Conservation (phyloP, 208 protist genomes). For the Crithidia bombi region DNA sequence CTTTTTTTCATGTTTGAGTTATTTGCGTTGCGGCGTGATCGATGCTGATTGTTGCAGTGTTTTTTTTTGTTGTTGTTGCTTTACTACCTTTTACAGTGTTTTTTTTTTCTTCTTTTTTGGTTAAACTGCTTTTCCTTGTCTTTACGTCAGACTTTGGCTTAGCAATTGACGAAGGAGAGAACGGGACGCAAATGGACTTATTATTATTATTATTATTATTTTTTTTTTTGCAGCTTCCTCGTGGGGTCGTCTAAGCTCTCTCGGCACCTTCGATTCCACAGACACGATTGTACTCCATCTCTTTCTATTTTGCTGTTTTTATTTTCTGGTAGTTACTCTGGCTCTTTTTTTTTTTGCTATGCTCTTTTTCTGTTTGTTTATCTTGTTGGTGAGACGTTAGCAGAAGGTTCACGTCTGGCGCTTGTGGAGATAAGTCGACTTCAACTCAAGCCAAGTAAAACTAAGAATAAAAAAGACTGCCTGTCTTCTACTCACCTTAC, state of each 20-base stretch:
- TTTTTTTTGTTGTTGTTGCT: conserved; percentile 6
- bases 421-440: conserved; percentile 11
- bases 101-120: conserved; percentile 14
- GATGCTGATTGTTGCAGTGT: no score
- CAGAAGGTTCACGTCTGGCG: neutral
- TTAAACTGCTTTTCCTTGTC: conserved; percentile 4
- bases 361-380: conserved; percentile 25
- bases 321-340: neutral
- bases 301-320: neutral
- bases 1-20: no score
- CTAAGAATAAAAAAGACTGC: neutral
- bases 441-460: conserved; percentile 1
- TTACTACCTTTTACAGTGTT: conserved; percentile 1
- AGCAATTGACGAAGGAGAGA: neutral
- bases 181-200: neutral
- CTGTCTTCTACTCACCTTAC: neutral
- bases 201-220: no score
- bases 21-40: no score
- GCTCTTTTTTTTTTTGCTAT: neutral
- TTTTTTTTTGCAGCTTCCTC: no score
- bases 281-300: no score
- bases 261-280: no score
- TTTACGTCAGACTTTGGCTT: no score
- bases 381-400: neutral
- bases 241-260: no score